These are phyloP conservation scores for Tolypocladium paradoxum DNA, from an alignment of 2,329 filamentous ascomycete species.

Conservation along the genomic window DNA sequence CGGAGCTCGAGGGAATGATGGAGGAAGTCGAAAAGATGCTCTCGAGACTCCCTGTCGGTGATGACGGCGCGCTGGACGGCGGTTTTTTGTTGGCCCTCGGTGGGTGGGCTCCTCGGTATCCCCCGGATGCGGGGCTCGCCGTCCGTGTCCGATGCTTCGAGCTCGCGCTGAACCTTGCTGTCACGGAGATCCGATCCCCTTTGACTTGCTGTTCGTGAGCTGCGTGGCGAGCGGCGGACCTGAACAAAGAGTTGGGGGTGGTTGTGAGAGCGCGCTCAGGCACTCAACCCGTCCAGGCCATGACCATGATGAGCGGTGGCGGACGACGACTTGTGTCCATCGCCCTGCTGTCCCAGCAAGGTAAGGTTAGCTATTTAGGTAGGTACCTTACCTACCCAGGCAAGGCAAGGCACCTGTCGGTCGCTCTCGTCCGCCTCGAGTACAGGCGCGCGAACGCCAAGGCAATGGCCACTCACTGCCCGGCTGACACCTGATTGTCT, in stretches of 20 bases:
- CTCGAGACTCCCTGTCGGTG: not conserved
- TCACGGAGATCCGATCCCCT: not conserved
- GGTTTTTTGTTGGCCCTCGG: not conserved
- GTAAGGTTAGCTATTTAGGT: too few relatives aligned
- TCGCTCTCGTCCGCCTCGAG: not conserved
- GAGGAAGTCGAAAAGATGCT: not conserved
- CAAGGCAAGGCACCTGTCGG: not conserved
- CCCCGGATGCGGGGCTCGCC: not conserved
- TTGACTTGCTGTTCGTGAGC: not conserved
- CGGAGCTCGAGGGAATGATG: not conserved
- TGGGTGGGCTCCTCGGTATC: not conserved
- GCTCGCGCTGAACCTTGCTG: not conserved
- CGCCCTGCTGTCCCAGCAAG: not conserved
- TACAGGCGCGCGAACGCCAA: too few relatives aligned
- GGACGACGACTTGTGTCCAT: not conserved
- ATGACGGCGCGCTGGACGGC: not conserved
- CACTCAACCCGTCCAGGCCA: not conserved
- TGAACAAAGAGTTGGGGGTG: not conserved
- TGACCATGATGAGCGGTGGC: not conserved
- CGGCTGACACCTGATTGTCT: not conserved
- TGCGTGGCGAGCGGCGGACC: not conserved
- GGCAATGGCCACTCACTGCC: not conserved
- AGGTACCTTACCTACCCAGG: too few relatives aligned
- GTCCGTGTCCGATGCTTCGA: not conserved
- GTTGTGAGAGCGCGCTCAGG: not conserved